These are phyloP conservation scores for Podila minutissima DNA, from an alignment of 192 early-diverging fungal genomes.

Conservation along the genomic window DNA sequence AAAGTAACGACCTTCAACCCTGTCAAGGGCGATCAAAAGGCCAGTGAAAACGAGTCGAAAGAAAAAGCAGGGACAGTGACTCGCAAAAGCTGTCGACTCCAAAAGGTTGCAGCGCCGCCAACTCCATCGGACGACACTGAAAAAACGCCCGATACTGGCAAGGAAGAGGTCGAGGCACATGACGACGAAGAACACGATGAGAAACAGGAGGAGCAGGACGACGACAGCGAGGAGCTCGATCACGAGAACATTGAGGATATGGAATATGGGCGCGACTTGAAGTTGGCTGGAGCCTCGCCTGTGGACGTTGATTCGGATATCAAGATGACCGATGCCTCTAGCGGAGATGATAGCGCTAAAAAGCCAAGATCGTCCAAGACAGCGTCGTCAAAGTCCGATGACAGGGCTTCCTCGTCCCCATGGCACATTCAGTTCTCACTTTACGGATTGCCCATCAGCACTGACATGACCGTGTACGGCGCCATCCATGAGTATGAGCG, in stretches of 20 bases:
- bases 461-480: constrained; percentile 74
- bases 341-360: constrained; percentile 15
- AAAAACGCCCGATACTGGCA: constrained; percentile 1
- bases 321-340: constrained; percentile 30
- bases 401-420: not conserved
- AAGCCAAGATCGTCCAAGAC: not conserved
- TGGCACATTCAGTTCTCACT: constrained; percentile 72
- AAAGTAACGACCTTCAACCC: constrained; percentile 4
- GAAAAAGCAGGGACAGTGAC: constrained; percentile 10
- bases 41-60: not conserved
- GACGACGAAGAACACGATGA: not conserved
- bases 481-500: constrained; percentile 69
- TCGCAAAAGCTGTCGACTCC: not conserved
- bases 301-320: constrained; percentile 38
- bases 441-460: constrained; percentile 53
- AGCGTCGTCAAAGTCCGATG: not conserved
- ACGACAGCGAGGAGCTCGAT: constrained; percentile 40
- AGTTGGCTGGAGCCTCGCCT: constrained; percentile 5
- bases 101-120: not conserved
- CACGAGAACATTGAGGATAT: constrained; percentile 36
- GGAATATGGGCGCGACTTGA: constrained; percentile 17
- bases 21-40: constrained; percentile 1
- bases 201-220: constrained; percentile 6
- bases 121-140: not conserved
- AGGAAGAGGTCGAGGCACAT: constrained; percentile 26